Evolutionary conservation across 768 basidiomycete genomes (phyloP), one percentile per base, ranked within the genome.

Genomic region (Lyophyllum atratum): DNA sequence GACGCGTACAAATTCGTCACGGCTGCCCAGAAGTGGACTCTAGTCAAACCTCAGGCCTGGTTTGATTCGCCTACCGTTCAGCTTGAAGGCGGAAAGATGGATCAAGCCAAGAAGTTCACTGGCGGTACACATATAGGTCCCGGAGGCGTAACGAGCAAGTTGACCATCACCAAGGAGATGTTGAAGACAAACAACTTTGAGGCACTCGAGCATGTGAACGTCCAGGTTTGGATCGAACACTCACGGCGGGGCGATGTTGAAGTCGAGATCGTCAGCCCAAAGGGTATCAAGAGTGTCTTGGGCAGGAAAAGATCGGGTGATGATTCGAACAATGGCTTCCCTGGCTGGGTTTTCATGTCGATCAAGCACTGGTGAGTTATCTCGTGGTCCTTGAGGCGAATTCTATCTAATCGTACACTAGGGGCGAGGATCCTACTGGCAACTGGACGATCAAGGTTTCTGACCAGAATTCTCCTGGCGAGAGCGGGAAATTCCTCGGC

Each of bases 301-400:
- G 95, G 89, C 19, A 83, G 85, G 21, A 80, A 77, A 53, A 83
- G 97, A 58, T 67, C 76, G 24, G 78, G 77, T 15, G 97, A 99
- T 66, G 69, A 69, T 28, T 85, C 83, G 10, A 71, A 67, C 7
- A 80, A 77, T 12, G 96, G 97, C 3, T 96, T 83, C 70, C 84
- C 85, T 17, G 95, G 93, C 0, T 99, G 97, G 97, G 87, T 84
- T 9, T 99, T 99, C 71, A 98, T 97, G 95, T 84, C 85, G 25
- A 83, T 98, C 59, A 99, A 99, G 73, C 97, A 99, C 65, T 99
- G 97, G 95, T 96, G 54, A 68, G 87, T 75, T 37, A 26, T 21
- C 42, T 12, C 7, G 15, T 15, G 21, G 29, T 22, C 26, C n/a
- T n/a, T 21, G 4, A 48, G 34, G 47, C 17, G 69, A 3, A 37